Evolutionary conservation across 2,329 filamentous ascomycete species (phyloP), one percentile per base, ranked within the genome.

Genomic region (Mycosphaerelloides madeirae): DNA sequence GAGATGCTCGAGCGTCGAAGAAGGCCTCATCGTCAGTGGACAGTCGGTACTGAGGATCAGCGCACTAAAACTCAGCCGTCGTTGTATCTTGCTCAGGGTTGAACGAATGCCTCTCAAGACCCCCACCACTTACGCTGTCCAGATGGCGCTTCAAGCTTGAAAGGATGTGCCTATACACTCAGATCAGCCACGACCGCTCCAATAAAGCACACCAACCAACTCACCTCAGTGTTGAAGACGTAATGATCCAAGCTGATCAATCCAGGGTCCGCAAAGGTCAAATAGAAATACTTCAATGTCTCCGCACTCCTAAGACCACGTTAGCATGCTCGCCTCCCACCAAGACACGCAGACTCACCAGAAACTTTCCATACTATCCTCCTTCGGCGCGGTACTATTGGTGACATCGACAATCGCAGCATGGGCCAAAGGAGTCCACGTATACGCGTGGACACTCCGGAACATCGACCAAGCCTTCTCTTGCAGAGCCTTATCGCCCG

Each of bases 391-490:
- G 58, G 65, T 46, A 68, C 65, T n/a, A 19, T 50, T 45, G 11
- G 77, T 83, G 19, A 88, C 81, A 56, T 88, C 83, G 47, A 75
- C 69, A 44, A 89, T 75, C 25, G 80, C 80, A 1, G 81, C 80
- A 55, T 85, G 76, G 5, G 81, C 85, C 50, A 80, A 72, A 3
- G 74, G 67, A 0, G 83, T 80, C 19, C 73, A 72, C 11, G 84
- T 85, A 55, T 78, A 69, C 55, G 72, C 72, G 45, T 79, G 71
- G 28, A 89, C 73, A 7, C 78, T 75, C 43, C 76, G 62, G 60
- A 87, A 88, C 84, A 89, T 88, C 43, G 71, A 70, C 85, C 85
- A 88, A 1, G 83, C 85, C 60, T 80, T 80, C 46, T 84, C 76
- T 59, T 79, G 79, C 75, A 81, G 84, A 38, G 72, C 68, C 1